Conservation (phyloP, 768 basidiomycete genomes). For the Lactarius tabidus region DNA sequence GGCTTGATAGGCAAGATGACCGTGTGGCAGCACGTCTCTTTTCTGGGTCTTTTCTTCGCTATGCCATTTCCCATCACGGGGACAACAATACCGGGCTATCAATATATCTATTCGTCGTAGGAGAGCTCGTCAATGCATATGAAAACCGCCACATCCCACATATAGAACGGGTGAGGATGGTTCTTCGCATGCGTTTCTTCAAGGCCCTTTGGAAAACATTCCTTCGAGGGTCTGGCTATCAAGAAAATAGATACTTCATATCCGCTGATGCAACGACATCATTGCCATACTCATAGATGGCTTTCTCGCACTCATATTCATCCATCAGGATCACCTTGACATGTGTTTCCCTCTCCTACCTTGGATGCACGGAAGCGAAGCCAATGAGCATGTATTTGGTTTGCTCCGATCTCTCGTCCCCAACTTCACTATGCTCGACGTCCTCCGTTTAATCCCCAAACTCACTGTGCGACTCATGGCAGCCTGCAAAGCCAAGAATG, state of each 20-base stretch:
- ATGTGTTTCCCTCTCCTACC: slow-evolving; percentile 29
- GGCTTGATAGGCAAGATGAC: slow-evolving; percentile 44
- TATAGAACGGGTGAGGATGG: slow-evolving; percentile 28
- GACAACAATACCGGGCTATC: slow-evolving; percentile 1
- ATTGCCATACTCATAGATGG: slow-evolving; percentile 27
- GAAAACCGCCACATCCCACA: slow-evolving; percentile 30
- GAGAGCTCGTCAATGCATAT: slow-evolving; percentile 31
- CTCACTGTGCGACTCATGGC: slow-evolving; percentile 23
- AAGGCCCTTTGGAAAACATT: slow-evolving; percentile 28
- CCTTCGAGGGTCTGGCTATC: slow-evolving; percentile 27
- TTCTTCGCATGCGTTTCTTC: slow-evolving; percentile 29
- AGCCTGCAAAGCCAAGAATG: slow-evolving; percentile 11
- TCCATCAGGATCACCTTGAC: slow-evolving; percentile 24
- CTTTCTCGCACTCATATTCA: slow-evolving; percentile 26
- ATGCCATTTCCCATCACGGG: slow-evolving; percentile 18
- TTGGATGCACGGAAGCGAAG: slow-evolving; percentile 35
- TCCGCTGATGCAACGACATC: slow-evolving; percentile 29
- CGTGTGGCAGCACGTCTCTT: slow-evolving; percentile 40
- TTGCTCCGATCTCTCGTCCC: slow-evolving; percentile 25
- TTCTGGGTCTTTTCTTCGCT: slow-evolving; percentile 34
- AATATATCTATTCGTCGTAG: slow-evolving; percentile 39
- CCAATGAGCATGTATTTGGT: slow-evolving; percentile 34
- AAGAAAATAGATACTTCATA: slow-evolving; percentile 25
- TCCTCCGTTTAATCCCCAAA: slow-evolving; percentile 28
- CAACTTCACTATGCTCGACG: slow-evolving; percentile 29